Evolutionary conservation across 192 early-diverging fungal species (phyloP).

Genomic region (Linnemannia hyalina): DNA sequence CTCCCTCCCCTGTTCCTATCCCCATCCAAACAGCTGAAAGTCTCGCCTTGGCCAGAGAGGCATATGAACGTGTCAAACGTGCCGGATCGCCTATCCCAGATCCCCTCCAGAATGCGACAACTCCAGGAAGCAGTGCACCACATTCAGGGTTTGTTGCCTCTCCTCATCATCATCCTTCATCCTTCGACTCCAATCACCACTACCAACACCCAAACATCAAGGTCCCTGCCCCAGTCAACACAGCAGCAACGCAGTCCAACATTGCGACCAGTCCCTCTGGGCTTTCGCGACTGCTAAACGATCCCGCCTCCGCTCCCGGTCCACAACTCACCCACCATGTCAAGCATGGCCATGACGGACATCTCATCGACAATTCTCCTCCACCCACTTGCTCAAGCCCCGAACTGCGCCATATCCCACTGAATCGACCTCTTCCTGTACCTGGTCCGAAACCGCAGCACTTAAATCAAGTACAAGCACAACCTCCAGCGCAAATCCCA

Average conservation of each 20-base stretch:
- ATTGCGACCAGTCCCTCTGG: constrained; percentile 19
- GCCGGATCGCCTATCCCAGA: constrained; percentile 28
- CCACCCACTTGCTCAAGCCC: constrained; percentile 17
- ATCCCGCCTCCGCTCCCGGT: background rate
- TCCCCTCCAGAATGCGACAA: constrained; percentile 1
- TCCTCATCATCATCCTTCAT: background rate
- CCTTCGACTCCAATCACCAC: background rate
- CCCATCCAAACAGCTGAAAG: constrained; percentile 44
- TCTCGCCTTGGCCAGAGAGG: constrained; percentile 39
- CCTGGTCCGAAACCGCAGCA: constrained; percentile 45
- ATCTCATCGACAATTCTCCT: constrained; percentile 4
- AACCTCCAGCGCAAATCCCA: background rate
- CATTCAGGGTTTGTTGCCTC: constrained; percentile 17
- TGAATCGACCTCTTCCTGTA: constrained; percentile 41
- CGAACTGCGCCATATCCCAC: constrained; percentile 28
- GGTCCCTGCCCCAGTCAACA: constrained; percentile 7
- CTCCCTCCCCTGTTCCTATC: constrained; percentile 29
- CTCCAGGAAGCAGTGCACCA: constrained; percentile 14
- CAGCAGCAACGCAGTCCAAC: background rate
- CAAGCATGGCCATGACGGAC: constrained; percentile 23
- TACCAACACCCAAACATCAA: constrained; percentile 20
- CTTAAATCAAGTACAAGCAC: constrained; percentile 7
- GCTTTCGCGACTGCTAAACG: constrained; percentile 21
- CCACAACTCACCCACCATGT: background rate
- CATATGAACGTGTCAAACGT: constrained; percentile 48